phyloP scores from a whole-genome alignment of 139 green algal species.

The Chlamydomonas schloesseri region DNA sequence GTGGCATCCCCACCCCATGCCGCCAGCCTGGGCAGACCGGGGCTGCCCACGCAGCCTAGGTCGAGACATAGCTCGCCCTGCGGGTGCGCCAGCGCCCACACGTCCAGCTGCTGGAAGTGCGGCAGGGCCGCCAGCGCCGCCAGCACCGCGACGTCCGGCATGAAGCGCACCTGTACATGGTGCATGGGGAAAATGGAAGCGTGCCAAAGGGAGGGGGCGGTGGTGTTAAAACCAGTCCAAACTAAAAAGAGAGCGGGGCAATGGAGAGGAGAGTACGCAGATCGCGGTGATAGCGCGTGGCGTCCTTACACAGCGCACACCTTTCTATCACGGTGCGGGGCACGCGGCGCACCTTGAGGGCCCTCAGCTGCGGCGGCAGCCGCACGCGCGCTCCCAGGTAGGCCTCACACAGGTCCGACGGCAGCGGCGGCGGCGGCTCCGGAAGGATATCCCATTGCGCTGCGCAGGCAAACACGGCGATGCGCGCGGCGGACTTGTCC shows the following conservation, averaged over 20 bases:
- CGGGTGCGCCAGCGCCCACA: constrained; percentile 8
- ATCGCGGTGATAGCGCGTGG: too few species aligned
- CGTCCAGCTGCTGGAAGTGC: neutral
- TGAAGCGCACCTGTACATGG: constrained; percentile 10
- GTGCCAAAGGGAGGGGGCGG: neutral
- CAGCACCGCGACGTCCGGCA: constrained; percentile 26
- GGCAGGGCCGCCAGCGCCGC: constrained; percentile 3
- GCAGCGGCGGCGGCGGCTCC: constrained; percentile 11
- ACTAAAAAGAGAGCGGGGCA: too few species aligned
- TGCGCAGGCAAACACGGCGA: too few species aligned
- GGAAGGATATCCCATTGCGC: constrained; percentile 12
- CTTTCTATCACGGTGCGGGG: too few species aligned
- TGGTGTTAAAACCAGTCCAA: too few species aligned
- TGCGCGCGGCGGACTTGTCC: too few species aligned
- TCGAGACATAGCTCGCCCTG: constrained; percentile 17
- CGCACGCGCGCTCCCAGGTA: neutral
- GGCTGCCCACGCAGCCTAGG: neutral
- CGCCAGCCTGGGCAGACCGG: neutral
- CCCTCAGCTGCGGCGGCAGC: constrained; percentile 14
- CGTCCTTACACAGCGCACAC: too few species aligned
- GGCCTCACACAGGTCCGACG: neutral
- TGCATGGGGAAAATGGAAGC: neutral
- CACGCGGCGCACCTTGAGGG: neutral
- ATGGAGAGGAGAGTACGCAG: too few species aligned
- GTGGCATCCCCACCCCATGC: too few species aligned